Base-by-base conservation (phyloP, 1,284 basidiomycete species). In the Ustilago tritici region DNA sequence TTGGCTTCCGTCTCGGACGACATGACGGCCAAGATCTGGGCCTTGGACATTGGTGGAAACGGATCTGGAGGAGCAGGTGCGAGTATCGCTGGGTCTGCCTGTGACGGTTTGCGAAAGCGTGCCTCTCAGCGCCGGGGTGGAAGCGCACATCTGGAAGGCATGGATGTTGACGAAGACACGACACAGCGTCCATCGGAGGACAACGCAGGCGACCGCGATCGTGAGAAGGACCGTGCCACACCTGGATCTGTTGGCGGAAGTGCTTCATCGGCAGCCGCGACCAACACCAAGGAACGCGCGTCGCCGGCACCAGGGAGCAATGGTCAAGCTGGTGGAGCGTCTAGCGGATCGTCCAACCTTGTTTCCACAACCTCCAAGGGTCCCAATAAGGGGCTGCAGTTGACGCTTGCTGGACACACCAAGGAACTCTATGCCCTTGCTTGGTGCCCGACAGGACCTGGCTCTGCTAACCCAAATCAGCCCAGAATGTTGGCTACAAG, bases 1-100 rank as follows among this genome's bases (percentile, higher is more conserved):
- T 63, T 86, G 28, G 85, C 85, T 4, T 80, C 76, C 9, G 85
- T 80, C 0, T 85, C 84, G 9, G 85, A 86, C 60, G 85, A 86
- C 67, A 69, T 46, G 9, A 81, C 82, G 2, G 81, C 79, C 36
- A 76, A 79, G 61, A 80, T 86, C 40, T 86, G 84, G 84, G 65
- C 74, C 5, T 49, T 86, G 10, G 80, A 82, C 17, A 66, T 76
- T 31, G 70, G 67, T n/a, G 23, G 55, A 8, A 58, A 38, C 31
- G 67, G 63, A 55, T 47, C 58, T 15, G 40, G 59, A 14, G 67
- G 61, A 17, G 53, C 58, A n/a, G 61, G 53, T n/a, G 38, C 47
- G 12, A 65, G 63, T 31, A 23, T 38, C 7, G 47, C 66, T n/a
- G 67, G 56, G 7, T 65, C 64, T 3, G 38, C 62, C 12, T 64